These are phyloP conservation scores for Geranium brycei DNA, from an alignment of 345 rosid genomes.

Conservation along the genomic window DNA sequence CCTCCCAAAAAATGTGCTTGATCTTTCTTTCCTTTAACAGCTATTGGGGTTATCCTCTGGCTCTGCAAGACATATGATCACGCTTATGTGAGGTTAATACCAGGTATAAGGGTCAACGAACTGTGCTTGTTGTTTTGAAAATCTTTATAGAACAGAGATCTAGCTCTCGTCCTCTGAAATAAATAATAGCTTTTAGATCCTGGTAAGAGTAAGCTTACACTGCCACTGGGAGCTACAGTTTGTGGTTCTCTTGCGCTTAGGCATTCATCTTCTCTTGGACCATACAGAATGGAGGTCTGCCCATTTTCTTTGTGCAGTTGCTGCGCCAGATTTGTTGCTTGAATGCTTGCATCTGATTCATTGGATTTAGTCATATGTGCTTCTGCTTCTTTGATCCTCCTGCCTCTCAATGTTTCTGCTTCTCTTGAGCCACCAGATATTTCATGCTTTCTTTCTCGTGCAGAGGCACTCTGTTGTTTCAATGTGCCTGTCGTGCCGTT, in stretches of 20 bases:
- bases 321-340: slow-evolving; percentile 6
- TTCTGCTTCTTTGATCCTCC: too few relatives aligned
- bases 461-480: slow-evolving; percentile 16
- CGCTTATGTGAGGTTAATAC: too few relatives aligned
- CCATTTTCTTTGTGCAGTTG: slow-evolving; percentile 20
- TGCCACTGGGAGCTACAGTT: slow-evolving; percentile 19
- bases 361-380: too few relatives aligned
- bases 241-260: slow-evolving; percentile 17
- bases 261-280: slow-evolving; percentile 14
- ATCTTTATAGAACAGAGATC: too few relatives aligned
- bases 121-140: too few relatives aligned
- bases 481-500: slow-evolving; percentile 19
- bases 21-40: too few relatives aligned
- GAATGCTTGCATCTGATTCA: too few relatives aligned
- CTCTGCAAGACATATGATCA: too few relatives aligned
- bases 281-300: slow-evolving; percentile 18
- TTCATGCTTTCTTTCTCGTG: slow-evolving; percentile 25
- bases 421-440: background rate
- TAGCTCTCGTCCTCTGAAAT: background rate
- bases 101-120: too few relatives aligned
- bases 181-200: slow-evolving; percentile 2
- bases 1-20: too few relatives aligned
- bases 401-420: too few relatives aligned
- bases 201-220: slow-evolving; percentile 27
- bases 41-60: too few relatives aligned